These are phyloP conservation scores for Lolium perenne DNA, from an alignment of 176 grass and related monocot genomes.

Conservation along the genomic window DNA sequence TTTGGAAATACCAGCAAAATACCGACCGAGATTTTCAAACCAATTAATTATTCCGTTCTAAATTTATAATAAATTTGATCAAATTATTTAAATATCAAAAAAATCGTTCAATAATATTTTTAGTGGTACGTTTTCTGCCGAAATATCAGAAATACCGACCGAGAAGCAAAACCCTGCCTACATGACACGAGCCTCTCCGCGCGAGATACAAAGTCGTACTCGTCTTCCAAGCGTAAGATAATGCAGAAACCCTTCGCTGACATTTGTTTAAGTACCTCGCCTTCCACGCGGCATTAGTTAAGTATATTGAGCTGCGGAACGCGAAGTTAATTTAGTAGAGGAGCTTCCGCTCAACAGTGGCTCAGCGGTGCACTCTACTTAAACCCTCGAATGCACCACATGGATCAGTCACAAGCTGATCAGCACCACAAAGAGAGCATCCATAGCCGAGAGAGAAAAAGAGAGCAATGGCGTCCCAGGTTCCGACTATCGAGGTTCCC, in stretches of 20 bases:
- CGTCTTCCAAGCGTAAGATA: not conserved
- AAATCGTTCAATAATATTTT: too few relatives aligned
- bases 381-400: not conserved
- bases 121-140: too few relatives aligned
- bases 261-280: not conserved
- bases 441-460: too few relatives aligned
- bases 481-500: not conserved
- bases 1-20: too few relatives aligned
- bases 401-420: not conserved
- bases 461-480: not conserved
- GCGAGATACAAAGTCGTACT: too few relatives aligned
- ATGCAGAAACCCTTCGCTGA: not conserved
- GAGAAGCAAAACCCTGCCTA: too few relatives aligned
- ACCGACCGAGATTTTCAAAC: too few relatives aligned
- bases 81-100: too few relatives aligned
- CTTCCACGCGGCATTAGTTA: not conserved
- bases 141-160: too few relatives aligned
- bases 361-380: not conserved
- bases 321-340: not conserved
- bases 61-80: too few relatives aligned
- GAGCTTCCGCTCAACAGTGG: not conserved
- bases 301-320: not conserved
- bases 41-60: too few relatives aligned
- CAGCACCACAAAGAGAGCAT: not conserved
- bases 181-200: too few relatives aligned